phyloP scores from a whole-genome alignment of 345 rosid species.

The Gossypium stocksii region DNA sequence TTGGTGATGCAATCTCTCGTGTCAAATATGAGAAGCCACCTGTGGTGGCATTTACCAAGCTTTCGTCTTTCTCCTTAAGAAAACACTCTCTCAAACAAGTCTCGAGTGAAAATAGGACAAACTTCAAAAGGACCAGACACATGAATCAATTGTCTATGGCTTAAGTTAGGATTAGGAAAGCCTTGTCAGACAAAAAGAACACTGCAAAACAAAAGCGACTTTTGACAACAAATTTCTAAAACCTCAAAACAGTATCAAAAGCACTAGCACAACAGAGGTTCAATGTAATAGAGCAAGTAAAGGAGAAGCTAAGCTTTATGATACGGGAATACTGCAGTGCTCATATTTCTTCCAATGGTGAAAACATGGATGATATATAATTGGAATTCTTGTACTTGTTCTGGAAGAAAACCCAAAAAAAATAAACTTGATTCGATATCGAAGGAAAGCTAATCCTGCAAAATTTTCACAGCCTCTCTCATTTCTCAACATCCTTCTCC shows the following conservation, averaged over 20 bases:
- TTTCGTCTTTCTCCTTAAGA: too few relatives aligned
- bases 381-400: conserved; percentile 20
- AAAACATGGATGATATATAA: conserved; percentile 26
- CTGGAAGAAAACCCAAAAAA: conserved; percentile 21
- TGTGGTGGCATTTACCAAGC: too few relatives aligned
- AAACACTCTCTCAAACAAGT: background rate
- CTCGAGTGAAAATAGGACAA: background rate
- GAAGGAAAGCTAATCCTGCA: conserved; percentile 49
- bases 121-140: too few relatives aligned
- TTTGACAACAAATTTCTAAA: background rate
- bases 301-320: conserved; percentile 1
- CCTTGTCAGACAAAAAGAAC: too few relatives aligned
- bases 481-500: conserved; percentile 31
- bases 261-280: background rate
- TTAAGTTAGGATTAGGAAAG: background rate
- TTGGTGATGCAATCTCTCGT: too few relatives aligned
- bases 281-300: background rate
- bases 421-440: conserved; percentile 33
- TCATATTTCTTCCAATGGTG: conserved; percentile 23
- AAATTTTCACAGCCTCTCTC: conserved; percentile 32
- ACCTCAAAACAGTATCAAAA: background rate
- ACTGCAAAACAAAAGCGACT: background rate
- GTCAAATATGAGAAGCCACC: too few relatives aligned
- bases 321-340: conserved; percentile 7
- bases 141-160: background rate